Conservation (phyloP, 768 basidiomycete genomes). For the Termitomyces heimii region DNA sequence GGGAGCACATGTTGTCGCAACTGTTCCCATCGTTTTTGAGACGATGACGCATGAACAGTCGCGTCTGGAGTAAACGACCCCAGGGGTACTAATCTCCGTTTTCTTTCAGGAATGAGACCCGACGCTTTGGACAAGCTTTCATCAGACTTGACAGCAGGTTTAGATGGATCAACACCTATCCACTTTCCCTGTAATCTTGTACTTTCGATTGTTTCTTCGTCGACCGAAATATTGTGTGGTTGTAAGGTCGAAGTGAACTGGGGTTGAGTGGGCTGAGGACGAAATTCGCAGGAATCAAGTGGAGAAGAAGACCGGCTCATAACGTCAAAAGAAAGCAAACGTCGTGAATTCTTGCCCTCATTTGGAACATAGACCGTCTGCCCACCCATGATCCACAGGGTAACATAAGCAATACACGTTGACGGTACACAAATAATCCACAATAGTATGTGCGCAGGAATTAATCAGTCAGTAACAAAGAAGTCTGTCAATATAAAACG, state of each 20-base stretch:
- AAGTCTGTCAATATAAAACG: too few species aligned
- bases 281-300: conserved; percentile 3
- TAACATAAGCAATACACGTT: not conserved
- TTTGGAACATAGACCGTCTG: conserved; percentile 13
- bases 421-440: not conserved
- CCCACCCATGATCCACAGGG: too few species aligned
- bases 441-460: too few species aligned
- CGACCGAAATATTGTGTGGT: conserved; percentile 2
- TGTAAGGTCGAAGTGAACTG: not conserved
- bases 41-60: conserved; percentile 33
- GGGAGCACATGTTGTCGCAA: conserved; percentile 50
- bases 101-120: conserved; percentile 10
- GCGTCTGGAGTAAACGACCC: conserved; percentile 39
- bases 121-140: not conserved
- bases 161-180: conserved; percentile 8
- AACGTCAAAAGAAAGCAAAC: conserved; percentile 22
- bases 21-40: conserved; percentile 44
- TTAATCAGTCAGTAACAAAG: too few species aligned
- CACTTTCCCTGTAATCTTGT: conserved; percentile 6
- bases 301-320: conserved; percentile 5
- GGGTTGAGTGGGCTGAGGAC: conserved; percentile 2
- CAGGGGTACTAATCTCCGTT: conserved; percentile 7
- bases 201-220: conserved; percentile 1
- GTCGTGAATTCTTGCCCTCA: conserved; percentile 14
- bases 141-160: not conserved